These are phyloP conservation scores for Maudiozyma saulgeensis DNA, from an alignment of 805 yeast genomes.

Conservation along the genomic window DNA sequence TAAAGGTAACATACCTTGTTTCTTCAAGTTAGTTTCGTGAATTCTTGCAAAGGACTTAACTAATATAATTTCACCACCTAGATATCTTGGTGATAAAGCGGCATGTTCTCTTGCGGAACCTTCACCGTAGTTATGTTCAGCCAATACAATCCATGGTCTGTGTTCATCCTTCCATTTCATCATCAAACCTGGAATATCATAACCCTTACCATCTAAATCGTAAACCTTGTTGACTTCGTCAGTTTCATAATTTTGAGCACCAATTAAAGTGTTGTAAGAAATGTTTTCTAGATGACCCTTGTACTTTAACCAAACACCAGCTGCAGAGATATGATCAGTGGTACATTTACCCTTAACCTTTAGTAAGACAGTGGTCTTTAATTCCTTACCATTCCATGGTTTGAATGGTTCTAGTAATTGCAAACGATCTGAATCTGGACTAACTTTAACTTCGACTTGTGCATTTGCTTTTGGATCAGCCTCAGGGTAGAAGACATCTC, in stretches of 20 bases:
- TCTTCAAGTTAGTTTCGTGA: constrained; percentile 95
- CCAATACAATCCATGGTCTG: constrained; percentile 89
- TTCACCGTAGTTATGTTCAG: constrained; percentile 97
- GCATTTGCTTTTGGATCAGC: constrained; percentile 56
- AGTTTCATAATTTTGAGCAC: constrained; percentile 94
- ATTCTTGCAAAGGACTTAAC: constrained; percentile 96
- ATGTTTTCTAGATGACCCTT: constrained; percentile 96
- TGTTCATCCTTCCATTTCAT: constrained; percentile 82
- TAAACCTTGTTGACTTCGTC: constrained; percentile 89
- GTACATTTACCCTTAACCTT: constrained; percentile 98
- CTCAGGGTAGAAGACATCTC: constrained; percentile 66
- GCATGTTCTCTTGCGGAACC: constrained; percentile 99
- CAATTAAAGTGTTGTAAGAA: constrained; percentile 88
- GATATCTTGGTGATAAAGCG: constrained; percentile 87
- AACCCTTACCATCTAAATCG: constrained; percentile 70
- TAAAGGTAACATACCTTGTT: constrained; percentile 94
- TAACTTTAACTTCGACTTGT: constrained; percentile 53
- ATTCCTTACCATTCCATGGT: constrained; percentile 80
- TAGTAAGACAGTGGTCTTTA: constrained; percentile 63
- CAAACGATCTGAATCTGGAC: constrained; percentile 83
- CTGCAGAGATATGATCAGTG: constrained; percentile 97
- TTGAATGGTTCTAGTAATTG: constrained; percentile 84
- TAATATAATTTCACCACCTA: constrained; percentile 81
- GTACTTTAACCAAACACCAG: constrained; percentile 97
- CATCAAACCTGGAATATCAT: constrained; percentile 92